Base-by-base conservation (phyloP, 257 asterid genomes). In the Gynochthodes officinalis region DNA sequence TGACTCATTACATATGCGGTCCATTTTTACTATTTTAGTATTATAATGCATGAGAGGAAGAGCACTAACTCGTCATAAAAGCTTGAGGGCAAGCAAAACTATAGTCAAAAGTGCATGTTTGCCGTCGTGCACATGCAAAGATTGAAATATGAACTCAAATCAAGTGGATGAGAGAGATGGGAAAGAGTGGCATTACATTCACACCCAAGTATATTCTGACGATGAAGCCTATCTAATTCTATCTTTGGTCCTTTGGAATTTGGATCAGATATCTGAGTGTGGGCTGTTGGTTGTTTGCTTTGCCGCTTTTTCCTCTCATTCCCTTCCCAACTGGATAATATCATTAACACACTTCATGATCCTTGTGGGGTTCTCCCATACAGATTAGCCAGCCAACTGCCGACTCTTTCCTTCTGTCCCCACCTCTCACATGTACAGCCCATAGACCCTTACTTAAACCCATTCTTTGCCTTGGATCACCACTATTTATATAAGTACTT, bases 391-490 rank as follows among this genome's bases (percentile, higher is more conserved):
- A 83, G 74, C 84, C 82, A 69, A 35, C 50, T 55, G 32, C n/a
- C 32, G 40, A 21, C 78, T 50, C 59, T 53, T 15, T 35, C 71
- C 76, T 46, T 14, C 48, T 42, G 88, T 55, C 83, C 92, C 92
- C 86, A 82, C 90, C 66, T 59, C 80, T 76, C 95, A 81, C 93
- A 85, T 83, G 93, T 82, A 74, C 81, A 70, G 67, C 83, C 83
- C 77, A 81, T 70, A 66, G 67, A 57, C 62, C 67, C 72, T 79
- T 65, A 55, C 74, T 73, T 70, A 73, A 85, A 70, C 85, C 89
- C 89, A 77, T 77, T 82, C 78, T 62, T 46, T 46, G 37, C 72
- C 33, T 64, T 49, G 77, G 64, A 63, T 73, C 59, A 15, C 72
- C 61, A 9, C 74, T 69, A 80, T 86, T 80, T 85, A 80, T 80